Conservation (phyloP, 2,329 filamentous ascomycete genomes). For the Malbranchea zuffiana region DNA sequence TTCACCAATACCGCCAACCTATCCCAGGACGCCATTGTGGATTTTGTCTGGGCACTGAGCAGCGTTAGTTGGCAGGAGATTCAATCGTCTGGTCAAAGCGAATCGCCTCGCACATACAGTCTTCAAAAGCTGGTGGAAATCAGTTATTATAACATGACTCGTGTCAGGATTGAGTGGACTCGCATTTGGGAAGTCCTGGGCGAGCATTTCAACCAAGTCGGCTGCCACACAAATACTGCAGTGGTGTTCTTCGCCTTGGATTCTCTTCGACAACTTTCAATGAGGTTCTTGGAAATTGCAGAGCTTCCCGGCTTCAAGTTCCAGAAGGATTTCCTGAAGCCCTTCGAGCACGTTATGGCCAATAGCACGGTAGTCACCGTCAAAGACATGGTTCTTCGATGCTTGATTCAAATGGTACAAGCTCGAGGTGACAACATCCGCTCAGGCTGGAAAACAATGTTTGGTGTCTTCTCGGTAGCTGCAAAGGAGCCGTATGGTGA, state of each 20-base stretch:
- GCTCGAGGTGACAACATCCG: slow-evolving; percentile 92
- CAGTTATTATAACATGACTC: slow-evolving; percentile 98
- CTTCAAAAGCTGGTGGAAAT: slow-evolving; percentile 97
- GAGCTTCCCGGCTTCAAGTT: slow-evolving; percentile 98
- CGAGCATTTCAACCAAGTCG: slow-evolving; percentile 95
- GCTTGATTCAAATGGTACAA: slow-evolving; percentile 98
- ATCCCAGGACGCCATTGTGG: slow-evolving; percentile 85
- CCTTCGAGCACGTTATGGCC: slow-evolving; percentile 93
- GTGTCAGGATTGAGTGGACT: slow-evolving; percentile 96
- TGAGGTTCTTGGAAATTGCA: slow-evolving; percentile 98
- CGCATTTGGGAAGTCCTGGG: slow-evolving; percentile 97
- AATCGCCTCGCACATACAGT: slow-evolving; percentile 92
- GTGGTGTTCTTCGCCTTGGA: slow-evolving; percentile 97
- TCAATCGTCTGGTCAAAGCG: slow-evolving; percentile 88
- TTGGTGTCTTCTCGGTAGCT: slow-evolving; percentile 94
- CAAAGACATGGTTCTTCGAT: slow-evolving; percentile 94
- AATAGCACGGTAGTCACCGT: slow-evolving; percentile 86
- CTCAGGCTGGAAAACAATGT: slow-evolving; percentile 98
- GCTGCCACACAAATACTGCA: slow-evolving; percentile 89
- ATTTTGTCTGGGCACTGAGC: slow-evolving; percentile 83
- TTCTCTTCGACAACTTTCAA: slow-evolving; percentile 85
- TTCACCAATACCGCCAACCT: slow-evolving; percentile 94
- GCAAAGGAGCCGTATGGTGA: slow-evolving; percentile 73
- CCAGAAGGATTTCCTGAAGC: slow-evolving; percentile 97
- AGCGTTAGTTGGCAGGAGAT: slow-evolving; percentile 99